Conservation (phyloP, 805 yeast species). For the Blastobotrys robertii region DNA sequence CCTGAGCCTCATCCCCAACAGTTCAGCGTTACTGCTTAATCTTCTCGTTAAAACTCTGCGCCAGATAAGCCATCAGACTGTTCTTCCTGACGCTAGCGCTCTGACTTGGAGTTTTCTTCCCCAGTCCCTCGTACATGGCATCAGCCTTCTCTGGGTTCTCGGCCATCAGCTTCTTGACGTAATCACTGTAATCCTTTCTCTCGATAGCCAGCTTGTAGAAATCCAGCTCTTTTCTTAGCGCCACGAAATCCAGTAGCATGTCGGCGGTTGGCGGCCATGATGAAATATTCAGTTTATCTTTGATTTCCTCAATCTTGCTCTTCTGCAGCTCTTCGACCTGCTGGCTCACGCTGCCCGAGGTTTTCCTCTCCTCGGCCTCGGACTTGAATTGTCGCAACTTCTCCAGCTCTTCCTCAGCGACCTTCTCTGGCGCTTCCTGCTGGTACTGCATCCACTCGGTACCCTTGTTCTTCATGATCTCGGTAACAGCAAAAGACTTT, state of each 20-base stretch:
- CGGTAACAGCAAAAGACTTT: slow-evolving; percentile 86
- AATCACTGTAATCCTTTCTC: slow-evolving; percentile 12
- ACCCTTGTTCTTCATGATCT: slow-evolving; percentile 80
- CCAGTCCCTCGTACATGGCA: slow-evolving; percentile 28
- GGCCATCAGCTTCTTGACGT: slow-evolving; percentile 23
- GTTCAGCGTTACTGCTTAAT: too few relatives aligned
- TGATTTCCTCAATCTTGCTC: slow-evolving; percentile 10
- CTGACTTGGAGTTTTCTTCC: slow-evolving; percentile 29
- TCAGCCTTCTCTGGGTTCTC: slow-evolving; percentile 30
- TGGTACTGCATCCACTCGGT: slow-evolving; percentile 80
- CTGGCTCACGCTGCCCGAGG: slow-evolving; percentile 3
- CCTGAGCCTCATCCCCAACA: too few relatives aligned
- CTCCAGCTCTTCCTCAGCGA: slow-evolving; percentile 52
- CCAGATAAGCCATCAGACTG: slow-evolving; percentile 54
- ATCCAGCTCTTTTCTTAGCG: slow-evolving; percentile 29
- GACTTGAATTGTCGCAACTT: slow-evolving; percentile 46
- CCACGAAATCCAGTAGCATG: slow-evolving; percentile 32
- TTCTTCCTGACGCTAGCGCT: slow-evolving; percentile 58
- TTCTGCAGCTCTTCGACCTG: slow-evolving; percentile 16
- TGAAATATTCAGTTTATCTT: slow-evolving; percentile 37
- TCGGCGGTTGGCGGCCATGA: slow-evolving; percentile 39
- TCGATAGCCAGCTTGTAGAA: slow-evolving; percentile 29
- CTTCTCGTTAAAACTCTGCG: slow-evolving; percentile 23
- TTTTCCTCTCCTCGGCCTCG: slow-evolving; percentile 30
- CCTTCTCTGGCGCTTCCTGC: slow-evolving; percentile 57